Percentiles rank a stretch among this genome's conserved stretches.
These are phyloP conservation scores for Clavulina sp. DNA, from an alignment of 768 basidiomycete genomes.

Conservation along the genomic window DNA sequence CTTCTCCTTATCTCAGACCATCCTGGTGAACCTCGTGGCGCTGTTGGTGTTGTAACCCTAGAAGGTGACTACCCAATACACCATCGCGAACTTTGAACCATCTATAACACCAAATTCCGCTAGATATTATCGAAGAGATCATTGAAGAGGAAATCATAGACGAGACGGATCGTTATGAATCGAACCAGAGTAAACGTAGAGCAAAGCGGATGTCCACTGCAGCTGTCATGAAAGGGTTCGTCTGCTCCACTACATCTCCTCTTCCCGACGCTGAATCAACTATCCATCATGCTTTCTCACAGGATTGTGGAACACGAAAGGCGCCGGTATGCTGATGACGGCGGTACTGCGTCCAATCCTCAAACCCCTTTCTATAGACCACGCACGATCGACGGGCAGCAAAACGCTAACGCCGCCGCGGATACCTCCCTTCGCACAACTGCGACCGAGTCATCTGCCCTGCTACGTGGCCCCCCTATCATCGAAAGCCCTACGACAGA, in stretches of 20 bases:
- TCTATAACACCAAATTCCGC: neutral
- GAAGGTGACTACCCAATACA: constrained; percentile 32
- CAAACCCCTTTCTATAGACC: neutral
- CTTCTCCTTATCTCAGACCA: constrained; percentile 69
- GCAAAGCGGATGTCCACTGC: constrained; percentile 58
- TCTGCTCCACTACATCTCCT: neutral
- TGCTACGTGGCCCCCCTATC: neutral
- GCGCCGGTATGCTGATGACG: neutral
- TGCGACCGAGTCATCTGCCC: neutral
- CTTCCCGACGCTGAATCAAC: no score
- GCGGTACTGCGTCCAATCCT: neutral
- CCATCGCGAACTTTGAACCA: constrained; percentile 4
- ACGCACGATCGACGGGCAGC: neutral
- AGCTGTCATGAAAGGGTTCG: constrained; percentile 37
- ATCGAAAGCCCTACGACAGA: no score
- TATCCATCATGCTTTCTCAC: neutral
- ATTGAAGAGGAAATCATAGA: constrained; percentile 93
- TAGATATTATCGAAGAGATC: constrained; percentile 46
- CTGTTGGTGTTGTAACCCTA: constrained; percentile 78
- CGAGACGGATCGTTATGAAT: constrained; percentile 81
- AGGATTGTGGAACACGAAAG: constrained; percentile 3
- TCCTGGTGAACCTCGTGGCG: constrained; percentile 70
- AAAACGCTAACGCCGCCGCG: neutral
- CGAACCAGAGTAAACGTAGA: constrained; percentile 62
- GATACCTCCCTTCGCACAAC: neutral